Conservation (phyloP, 208 protist species). For the Naegleria fowleri region DNA sequence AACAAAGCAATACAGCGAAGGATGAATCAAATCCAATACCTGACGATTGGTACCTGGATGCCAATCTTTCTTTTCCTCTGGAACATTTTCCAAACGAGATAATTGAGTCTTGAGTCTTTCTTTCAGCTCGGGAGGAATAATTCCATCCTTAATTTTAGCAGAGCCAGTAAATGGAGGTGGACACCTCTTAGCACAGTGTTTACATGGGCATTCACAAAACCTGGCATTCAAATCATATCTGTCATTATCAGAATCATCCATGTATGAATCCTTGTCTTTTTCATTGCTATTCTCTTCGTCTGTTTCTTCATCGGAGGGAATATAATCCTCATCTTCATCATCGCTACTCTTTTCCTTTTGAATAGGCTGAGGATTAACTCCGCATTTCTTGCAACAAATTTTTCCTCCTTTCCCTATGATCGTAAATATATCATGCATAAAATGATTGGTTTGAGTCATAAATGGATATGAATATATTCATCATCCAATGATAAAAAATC, state of each 20-base stretch:
- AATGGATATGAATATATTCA: too few relatives aligned
- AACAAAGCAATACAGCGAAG: conserved; percentile 46
- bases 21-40: conserved; percentile 51
- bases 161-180: not conserved
- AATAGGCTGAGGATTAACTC: not conserved
- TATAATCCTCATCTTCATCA: not conserved
- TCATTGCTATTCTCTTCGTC: not conserved
- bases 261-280: too few relatives aligned
- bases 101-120: not conserved
- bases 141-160: not conserved
- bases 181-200: not conserved
- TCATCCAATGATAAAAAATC: too few relatives aligned
- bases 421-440: too few relatives aligned
- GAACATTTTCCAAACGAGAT: not conserved
- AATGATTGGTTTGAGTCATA: too few relatives aligned
- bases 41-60: conserved; percentile 18
- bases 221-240: not conserved
- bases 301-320: not conserved
- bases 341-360: not conserved
- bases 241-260: not conserved
- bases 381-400: not conserved
- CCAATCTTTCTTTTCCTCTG: conserved; percentile 12
- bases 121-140: not conserved
- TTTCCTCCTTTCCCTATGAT: not conserved
- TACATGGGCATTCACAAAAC: not conserved